Evolutionary conservation across 1,139 yeast genomes (phyloP).

Genomic region (Candida buenavistaensis): DNA sequence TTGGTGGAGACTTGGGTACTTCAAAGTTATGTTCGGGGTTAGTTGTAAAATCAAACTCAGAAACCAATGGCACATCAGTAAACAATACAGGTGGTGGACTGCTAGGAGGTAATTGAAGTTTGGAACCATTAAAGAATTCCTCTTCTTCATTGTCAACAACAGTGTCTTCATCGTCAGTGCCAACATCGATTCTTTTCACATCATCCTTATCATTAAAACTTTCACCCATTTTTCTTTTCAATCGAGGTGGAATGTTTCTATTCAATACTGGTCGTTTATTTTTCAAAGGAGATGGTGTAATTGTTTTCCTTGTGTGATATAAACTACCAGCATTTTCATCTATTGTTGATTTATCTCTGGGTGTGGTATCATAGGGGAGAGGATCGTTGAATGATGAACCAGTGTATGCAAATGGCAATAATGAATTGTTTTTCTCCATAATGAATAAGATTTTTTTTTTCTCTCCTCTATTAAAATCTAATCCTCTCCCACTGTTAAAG

Average conservation of each 20-base stretch:
- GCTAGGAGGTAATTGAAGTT: constrained; percentile 26
- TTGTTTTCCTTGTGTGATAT: constrained; percentile 33
- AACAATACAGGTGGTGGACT: constrained; percentile 24
- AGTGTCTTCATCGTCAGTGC: constrained; percentile 11
- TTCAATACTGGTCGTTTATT: constrained; percentile 35
- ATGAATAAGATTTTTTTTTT: not conserved
- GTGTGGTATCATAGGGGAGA: constrained; percentile 34
- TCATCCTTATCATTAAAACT: constrained; percentile 49
- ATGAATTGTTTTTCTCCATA: constrained; percentile 41
- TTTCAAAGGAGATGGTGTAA: constrained; percentile 6
- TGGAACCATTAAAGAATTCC: constrained; percentile 13
- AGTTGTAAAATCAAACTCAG: constrained; percentile 29
- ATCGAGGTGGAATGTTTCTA: constrained; percentile 39
- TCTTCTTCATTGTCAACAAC: constrained; percentile 12
- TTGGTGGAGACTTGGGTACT: constrained; percentile 30
- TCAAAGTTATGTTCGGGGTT: constrained; percentile 19
- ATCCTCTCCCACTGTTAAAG: too few relatives aligned
- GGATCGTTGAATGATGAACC: constrained; percentile 27
- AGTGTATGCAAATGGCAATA: constrained; percentile 47
- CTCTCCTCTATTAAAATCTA: too few relatives aligned
- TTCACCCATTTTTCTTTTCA: constrained; percentile 47
- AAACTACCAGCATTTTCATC: constrained; percentile 42
- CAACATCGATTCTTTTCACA: constrained; percentile 35
- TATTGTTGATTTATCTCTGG: constrained; percentile 32
- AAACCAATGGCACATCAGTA: constrained; percentile 21